Evolutionary conservation across 192 early-diverging fungal genomes (phyloP), one percentile per base, ranked within the genome.

Genomic region (Podila verticillata): DNA sequence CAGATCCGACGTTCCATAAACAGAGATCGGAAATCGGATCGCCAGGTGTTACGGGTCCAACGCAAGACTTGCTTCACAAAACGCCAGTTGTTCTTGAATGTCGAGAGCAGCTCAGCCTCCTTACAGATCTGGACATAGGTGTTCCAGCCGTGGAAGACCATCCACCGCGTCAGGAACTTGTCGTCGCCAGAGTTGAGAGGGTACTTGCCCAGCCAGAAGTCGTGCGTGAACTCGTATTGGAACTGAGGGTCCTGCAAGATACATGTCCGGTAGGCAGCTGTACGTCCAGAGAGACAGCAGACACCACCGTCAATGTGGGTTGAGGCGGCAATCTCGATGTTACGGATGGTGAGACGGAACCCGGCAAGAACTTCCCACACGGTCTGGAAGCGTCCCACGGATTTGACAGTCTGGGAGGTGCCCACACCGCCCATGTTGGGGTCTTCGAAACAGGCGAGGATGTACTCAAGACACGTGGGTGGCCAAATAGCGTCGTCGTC

Each of bases 41-140:
- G 75, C 92, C 92, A 93, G 17, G 91, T 93, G 61, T 93, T 93
- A 28, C 92, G 87, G 5, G 92, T 93, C 92, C 92, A 93, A 20
- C 92, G 83, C 35, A 93, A 64, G 3, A 93, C 84, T 57, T 93
- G 92, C 51, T 91, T 92, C 3, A 93, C 66, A 64, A 93, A 93
- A 20, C 88, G 74, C 91, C 91, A 93, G 61, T 93, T 91, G 81
- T 92, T 88, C 78, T 93, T 93, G 82, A 93, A 93, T 0, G 92
- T 93, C 4, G 92, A 93, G 15, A 66, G 70, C 7, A 93, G 75
- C 36, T 93, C 92, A 60, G 89, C 92, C 70, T 93, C 87, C 30
- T 82, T 82, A 48, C 91, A 91, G 48, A 88, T 82, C 60, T 93
- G 92, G 7, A 91, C 88, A 74, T 88, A 89, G 7, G 92, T 92